Evolutionary conservation across 805 yeast species (phyloP).

Genomic region (Maudiozyma barnettii): DNA sequence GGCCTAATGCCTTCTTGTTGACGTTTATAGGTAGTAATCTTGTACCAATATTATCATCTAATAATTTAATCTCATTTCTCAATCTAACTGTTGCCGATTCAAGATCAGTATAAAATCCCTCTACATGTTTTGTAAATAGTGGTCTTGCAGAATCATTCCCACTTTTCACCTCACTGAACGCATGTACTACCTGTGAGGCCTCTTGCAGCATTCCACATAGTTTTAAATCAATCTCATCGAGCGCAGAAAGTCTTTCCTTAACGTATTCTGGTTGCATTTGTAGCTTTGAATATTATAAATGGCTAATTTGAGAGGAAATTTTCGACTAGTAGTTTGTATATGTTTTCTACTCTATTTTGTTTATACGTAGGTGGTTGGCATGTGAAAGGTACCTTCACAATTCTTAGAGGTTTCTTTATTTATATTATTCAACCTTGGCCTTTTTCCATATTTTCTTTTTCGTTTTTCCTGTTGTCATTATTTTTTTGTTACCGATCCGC

Average conservation of each 20-base stretch:
- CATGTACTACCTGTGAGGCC: slow-evolving; percentile 25
- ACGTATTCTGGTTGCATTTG: slow-evolving; percentile 26
- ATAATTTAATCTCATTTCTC: slow-evolving; percentile 20
- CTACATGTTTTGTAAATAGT: slow-evolving; percentile 22
- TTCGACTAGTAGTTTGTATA: too few relatives aligned
- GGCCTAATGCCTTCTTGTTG: slow-evolving; percentile 26
- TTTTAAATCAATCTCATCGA: slow-evolving; percentile 21
- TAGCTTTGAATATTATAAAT: background rate
- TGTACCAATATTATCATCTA: slow-evolving; percentile 26
- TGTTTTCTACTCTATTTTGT: too few relatives aligned
- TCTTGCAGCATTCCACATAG: slow-evolving; percentile 21
- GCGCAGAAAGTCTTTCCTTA: slow-evolving; percentile 21
- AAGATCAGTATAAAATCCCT: slow-evolving; percentile 18
- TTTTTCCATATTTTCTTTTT: too few relatives aligned
- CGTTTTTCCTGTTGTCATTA: too few relatives aligned
- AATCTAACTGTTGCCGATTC: slow-evolving; percentile 17
- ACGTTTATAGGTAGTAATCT: slow-evolving; percentile 25
- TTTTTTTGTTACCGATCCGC: too few relatives aligned
- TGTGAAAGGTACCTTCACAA: too few relatives aligned
- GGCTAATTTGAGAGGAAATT: too few relatives aligned
- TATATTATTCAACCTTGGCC: too few relatives aligned
- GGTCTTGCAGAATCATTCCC: slow-evolving; percentile 24
- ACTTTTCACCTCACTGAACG: slow-evolving; percentile 24
- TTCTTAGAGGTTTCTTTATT: too few relatives aligned
- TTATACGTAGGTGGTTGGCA: too few relatives aligned